Evolutionary conservation across 1,284 basidiomycete species (phyloP), one percentile per base, ranked within the genome.

Genomic region (Ceratobasidium papillatum): DNA sequence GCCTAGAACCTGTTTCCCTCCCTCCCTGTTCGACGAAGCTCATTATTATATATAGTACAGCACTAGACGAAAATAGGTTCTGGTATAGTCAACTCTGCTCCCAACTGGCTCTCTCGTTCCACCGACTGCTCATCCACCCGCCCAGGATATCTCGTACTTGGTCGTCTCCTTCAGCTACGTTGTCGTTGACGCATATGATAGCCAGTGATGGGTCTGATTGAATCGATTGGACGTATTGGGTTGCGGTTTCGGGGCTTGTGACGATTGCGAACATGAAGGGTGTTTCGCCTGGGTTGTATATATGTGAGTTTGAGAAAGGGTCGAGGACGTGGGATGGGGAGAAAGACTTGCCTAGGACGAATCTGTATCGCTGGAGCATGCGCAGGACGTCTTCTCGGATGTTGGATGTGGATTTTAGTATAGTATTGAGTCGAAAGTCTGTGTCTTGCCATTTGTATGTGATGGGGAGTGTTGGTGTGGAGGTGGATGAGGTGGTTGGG

Each of bases 101-200:
- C 76, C 76, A 77, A n/a, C 41, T 25, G 11, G 76, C 74, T 1
- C 51, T 58, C 45, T 49, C 43, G 38, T 69, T 71, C 76, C 76
- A 77, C 52, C 62, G 49, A 27, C 43, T 58, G 32, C 56, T 38
- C 74, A 76, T 72, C 73, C 73, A 77, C 8, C 63, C 43, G 9
- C 30, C 62, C 25, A 77, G 43, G 3, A 77, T 47, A n/a, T 74
- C 36, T 9, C 74, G 36, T 3, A 77, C 77, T 11, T 22, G 27
- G 27, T 66, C 45, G 30, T 74, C 62, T 2, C 63, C 68, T 19
- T 52, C 38, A 19, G 56, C 62, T 0, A 77, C 75, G 47, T 77
- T 66, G 51, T 77, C 77, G 58, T 77, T 77, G 2, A 77, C 54
- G 47, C 77, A 77, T 3, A 77, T 32, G 14, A 77, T 64, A 0